phyloP scores from a whole-genome alignment of 768 basidiomycete genomes.

The Holtermannia corniformis region DNA sequence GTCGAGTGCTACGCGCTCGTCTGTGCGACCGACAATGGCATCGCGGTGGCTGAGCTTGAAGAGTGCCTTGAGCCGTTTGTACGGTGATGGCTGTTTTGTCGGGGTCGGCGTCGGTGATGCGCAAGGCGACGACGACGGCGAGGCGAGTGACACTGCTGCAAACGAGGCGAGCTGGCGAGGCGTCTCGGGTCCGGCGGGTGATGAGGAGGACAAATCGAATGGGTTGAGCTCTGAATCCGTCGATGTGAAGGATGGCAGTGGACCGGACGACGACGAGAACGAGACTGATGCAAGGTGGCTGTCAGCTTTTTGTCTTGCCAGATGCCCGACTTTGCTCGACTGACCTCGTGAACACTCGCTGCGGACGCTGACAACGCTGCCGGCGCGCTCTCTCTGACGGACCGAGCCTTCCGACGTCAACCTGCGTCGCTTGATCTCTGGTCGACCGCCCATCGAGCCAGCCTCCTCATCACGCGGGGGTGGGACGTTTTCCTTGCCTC shows the following conservation, averaged over 20 bases:
- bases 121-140: constrained; percentile 17
- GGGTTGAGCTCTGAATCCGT: constrained; percentile 15
- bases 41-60: constrained; percentile 27
- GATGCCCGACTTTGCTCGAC: constrained; percentile 6
- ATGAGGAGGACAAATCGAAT: constrained; percentile 17
- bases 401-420: constrained; percentile 3
- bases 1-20: constrained; percentile 25
- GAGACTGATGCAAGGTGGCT: background rate
- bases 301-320: background rate
- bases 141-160: no score
- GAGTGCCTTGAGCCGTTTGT: constrained; percentile 35
- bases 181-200: constrained; percentile 10
- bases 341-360: constrained; percentile 24
- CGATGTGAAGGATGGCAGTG: constrained; percentile 3
- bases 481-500: constrained; percentile 36
- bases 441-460: constrained; percentile 6
- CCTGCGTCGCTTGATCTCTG: constrained; percentile 21
- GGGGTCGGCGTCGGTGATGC: constrained; percentile 24
- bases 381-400: constrained; percentile 23
- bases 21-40: constrained; percentile 32
- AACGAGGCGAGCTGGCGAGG: background rate
- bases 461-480: constrained; percentile 26
- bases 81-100: constrained; percentile 10
- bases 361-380: constrained; percentile 28
- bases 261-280: background rate